Base-by-base conservation (phyloP, 768 basidiomycete genomes). In the Rhodotorula taiwanensis region DNA sequence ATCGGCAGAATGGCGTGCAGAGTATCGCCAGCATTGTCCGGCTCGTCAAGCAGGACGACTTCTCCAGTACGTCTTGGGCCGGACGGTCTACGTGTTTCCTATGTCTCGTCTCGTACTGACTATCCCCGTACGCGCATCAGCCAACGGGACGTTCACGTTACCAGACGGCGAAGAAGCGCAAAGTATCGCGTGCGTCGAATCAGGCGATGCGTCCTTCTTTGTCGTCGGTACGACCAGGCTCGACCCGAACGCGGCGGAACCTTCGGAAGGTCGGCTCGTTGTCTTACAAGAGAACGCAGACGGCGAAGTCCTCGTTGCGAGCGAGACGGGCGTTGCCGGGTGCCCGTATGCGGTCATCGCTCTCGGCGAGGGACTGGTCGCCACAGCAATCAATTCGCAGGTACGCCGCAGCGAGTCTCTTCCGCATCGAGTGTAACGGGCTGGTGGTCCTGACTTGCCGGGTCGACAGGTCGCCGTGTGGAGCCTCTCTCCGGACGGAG, bases 271-370 rank as follows among this genome's bases (percentile, higher is more conserved):
- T 0, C 58, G 71, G 2, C 59, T 73, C 30, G 20, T 69, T 21
- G 15, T 71, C 8, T 39, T 70, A 20, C 36, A 42, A 28, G 11
- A 48, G 21, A 15, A 39, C 3, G 21, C 31, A 8, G 48, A 28
- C 8, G 42, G 53, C 10, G 21, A 23, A 27, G 69, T 71, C 50
- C 70, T 74, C 28, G 64, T 71, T 15, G 74, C 70, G 13, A 74
- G 75, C 50, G 64, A 33, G 49, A n/a, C 39, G 18, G 76, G 76
- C 58, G 75, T 78, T 81, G 3, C 79, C 21, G 90, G 90, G 23
- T 86, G 85, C 70, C 84, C 89, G 2, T 89, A 85, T 72, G 80
- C 84, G 3, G 67, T 91, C 27, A 78, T 80, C 0, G 75, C 76
- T 21, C 74, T 52, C 3, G 52, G 34, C 5, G 42, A 31, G 8